Conservation (phyloP, 768 basidiomycete species). For the Sistotremastrum niveocremeum region DNA sequence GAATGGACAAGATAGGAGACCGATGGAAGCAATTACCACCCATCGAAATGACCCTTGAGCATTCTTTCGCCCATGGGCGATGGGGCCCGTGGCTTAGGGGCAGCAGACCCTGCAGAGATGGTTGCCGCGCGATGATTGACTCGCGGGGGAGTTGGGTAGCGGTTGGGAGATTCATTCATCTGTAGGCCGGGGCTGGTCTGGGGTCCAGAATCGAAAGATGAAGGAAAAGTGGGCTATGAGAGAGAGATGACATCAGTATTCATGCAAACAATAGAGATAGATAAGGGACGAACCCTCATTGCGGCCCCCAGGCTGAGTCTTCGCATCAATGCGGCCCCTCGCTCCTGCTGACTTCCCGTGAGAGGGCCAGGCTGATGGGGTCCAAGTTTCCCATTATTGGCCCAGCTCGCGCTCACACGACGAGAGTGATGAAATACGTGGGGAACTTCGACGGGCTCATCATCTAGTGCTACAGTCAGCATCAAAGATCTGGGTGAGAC, state of each 20-base stretch:
- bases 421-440: constrained; percentile 38
- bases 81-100: constrained; percentile 43
- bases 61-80: constrained; percentile 88
- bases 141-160: constrained; percentile 8
- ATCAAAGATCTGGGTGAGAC: not conserved
- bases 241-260: constrained; percentile 5
- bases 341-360: constrained; percentile 36
- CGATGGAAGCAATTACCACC: constrained; percentile 45
- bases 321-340: constrained; percentile 58
- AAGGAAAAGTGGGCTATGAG: constrained; percentile 28
- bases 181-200: constrained; percentile 13
- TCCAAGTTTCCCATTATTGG: not conserved
- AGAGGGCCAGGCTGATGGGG: constrained; percentile 30
- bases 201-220: constrained; percentile 36
- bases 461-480: constrained; percentile 13
- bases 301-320: constrained; percentile 58
- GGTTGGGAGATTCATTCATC: constrained; percentile 4
- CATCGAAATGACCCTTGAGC: constrained; percentile 83
- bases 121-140: constrained; percentile 49
- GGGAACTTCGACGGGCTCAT: constrained; percentile 25
- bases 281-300: constrained; percentile 38
- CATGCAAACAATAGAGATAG: not conserved
- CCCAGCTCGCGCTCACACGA: constrained; percentile 42
- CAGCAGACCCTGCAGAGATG: constrained; percentile 26
- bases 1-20: constrained; percentile 8